Percentiles rank a stretch among this genome's conserved stretches.
Conservation (phyloP, 176 grass and related monocot species). For the Oryza brachyantha region DNA sequence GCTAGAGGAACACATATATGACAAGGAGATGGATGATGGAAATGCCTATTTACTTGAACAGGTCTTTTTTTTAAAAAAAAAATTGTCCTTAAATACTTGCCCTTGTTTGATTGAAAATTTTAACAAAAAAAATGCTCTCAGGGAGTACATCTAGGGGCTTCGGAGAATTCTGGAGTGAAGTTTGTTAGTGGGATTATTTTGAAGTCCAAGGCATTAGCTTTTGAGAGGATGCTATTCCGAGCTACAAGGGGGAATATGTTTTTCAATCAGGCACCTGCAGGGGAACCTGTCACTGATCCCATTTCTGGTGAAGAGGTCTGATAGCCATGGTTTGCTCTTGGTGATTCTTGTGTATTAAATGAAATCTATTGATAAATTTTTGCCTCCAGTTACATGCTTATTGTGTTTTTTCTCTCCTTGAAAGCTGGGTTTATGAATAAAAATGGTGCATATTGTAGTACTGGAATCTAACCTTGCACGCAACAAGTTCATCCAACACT, state of each 20-base stretch:
- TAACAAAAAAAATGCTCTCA: conserved; percentile 39
- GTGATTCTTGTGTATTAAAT: conserved; percentile 26
- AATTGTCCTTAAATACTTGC: conserved; percentile 25
- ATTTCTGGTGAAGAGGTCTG: conserved; percentile 93
- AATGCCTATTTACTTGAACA: conserved; percentile 85
- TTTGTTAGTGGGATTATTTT: conserved; percentile 96
- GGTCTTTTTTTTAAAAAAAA: conserved; percentile 43
- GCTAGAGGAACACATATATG: conserved; percentile 85
- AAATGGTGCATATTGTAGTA: conserved; percentile 4
- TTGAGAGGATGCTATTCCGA: conserved; percentile 99
- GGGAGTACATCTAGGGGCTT: conserved; percentile 54
- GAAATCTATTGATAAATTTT: neutral
- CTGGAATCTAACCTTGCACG: neutral
- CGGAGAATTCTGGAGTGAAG: conserved; percentile 75
- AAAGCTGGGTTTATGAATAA: neutral
- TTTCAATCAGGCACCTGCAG: conserved; percentile 91
- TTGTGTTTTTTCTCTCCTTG: conserved; percentile 11
- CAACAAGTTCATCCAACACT: neutral
- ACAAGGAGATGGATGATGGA: conserved; percentile 53
- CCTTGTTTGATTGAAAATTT: conserved; percentile 16
- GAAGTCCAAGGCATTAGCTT: conserved; percentile 82
- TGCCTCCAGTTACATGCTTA: conserved; percentile 14
- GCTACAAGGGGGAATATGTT: conserved; percentile 97
- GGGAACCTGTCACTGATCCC: conserved; percentile 84
- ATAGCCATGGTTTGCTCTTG: conserved; percentile 36